Base-by-base conservation (phyloP, 139 green algal species). In the Nannochloris sp. region DNA sequence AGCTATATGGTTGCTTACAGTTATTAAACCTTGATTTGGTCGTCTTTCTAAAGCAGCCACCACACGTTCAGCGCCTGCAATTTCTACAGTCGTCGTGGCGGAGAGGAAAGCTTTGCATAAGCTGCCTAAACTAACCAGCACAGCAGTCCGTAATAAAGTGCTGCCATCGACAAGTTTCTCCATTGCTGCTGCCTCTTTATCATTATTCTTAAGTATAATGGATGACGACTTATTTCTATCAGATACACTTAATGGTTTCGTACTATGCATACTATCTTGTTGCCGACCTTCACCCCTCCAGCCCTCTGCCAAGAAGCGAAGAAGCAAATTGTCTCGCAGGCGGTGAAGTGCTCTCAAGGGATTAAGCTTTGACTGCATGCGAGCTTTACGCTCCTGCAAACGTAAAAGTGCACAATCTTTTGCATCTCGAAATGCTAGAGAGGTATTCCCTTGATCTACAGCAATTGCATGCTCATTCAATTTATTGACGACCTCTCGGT, bases 1-100 rank as follows among this genome's bases (percentile, higher is more conserved):
- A 0, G 83, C 84, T 53, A 92, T 87, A 55, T 97, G 90, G 68
- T 97, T 97, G 75, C 72, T 84, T 14, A 95, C 87, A 0, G 89
- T 95, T 58, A 95, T 83, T 4, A 95, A 75, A 2, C 74, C 75
- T 54, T 81, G 79, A 5, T 75, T 79, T 3, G 33, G 24, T 4
- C 72, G 57, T 9, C 82, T 63, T 0, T 57, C 10, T 63, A 95
- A 59, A 7, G 82, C 85, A 10, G 54, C 51, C 2, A 60, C 23
- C 57, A 95, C 66, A 24, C 60, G 32, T 9, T 90, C 77, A 3
- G 13, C 19, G 0, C 84, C 64, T n/a, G 46, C 13, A 7, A 72
- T 55, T 3, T 12, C 13, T 3, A 51, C 70, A 51, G 23, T 32
- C 15, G 34, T 56, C 19, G 59, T 58, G 2, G 12, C 39, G 5